These are phyloP conservation scores for Friedmanniomyces simplex DNA, from an alignment of 495 filamentous ascomycete genomes.

Conservation along the genomic window DNA sequence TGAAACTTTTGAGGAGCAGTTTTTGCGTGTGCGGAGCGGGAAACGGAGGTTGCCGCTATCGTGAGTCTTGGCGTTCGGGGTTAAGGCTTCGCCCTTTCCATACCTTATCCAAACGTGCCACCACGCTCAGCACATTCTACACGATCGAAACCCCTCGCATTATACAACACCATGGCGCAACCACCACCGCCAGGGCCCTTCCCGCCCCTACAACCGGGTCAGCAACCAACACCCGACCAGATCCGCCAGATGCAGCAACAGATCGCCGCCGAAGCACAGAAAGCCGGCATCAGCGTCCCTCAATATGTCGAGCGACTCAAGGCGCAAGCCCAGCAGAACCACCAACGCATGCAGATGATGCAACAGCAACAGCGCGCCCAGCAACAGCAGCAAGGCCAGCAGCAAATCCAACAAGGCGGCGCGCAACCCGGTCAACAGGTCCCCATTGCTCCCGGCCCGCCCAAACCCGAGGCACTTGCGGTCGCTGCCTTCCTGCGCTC, in stretches of 20 bases:
- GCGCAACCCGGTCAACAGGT: slow-evolving; percentile 41
- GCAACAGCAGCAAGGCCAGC: slow-evolving; percentile 30
- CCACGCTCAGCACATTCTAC: not conserved
- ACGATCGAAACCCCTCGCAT: not conserved
- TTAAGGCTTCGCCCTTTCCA: not conserved
- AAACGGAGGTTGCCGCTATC: not conserved
- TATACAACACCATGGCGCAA: not conserved
- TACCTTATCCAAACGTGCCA: not conserved
- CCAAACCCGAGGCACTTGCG: slow-evolving; percentile 80
- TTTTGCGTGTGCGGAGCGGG: not conserved
- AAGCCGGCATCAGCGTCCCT: slow-evolving; percentile 50
- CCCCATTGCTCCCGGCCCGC: slow-evolving; percentile 60
- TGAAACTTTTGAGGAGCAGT: not conserved
- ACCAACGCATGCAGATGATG: slow-evolving; percentile 38
- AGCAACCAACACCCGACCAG: slow-evolving; percentile 75
- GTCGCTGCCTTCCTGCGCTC: slow-evolving; percentile 79
- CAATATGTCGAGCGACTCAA: slow-evolving; percentile 57
- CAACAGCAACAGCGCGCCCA: slow-evolving; percentile 42
- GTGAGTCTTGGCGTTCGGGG: not conserved
- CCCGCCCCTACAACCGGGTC: slow-evolving; percentile 34
- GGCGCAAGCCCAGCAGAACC: slow-evolving; percentile 39
- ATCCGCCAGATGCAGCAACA: slow-evolving; percentile 75
- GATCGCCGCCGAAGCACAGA: slow-evolving; percentile 59
- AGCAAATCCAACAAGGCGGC: slow-evolving; percentile 23
- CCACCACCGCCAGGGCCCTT: not conserved